A percentile compares a stretch with the other conserved stretches of the same genome.
phyloP scores from a whole-genome alignment of 2,329 filamentous ascomycete species.

The Aspergillus quadrilineatus region DNA sequence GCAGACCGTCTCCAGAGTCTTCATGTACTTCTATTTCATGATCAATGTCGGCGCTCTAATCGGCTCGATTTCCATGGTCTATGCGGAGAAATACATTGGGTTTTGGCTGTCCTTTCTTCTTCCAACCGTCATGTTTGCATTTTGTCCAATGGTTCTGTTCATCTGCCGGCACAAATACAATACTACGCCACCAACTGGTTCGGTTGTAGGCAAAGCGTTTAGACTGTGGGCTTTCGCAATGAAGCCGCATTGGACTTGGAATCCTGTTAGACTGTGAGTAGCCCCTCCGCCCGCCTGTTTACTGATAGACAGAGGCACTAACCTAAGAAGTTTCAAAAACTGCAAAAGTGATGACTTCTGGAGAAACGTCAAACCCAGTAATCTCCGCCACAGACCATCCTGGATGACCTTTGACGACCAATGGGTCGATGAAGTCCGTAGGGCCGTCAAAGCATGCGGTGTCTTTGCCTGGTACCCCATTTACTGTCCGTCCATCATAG shows the following conservation, averaged over 20 bases:
- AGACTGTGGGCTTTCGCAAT: conserved; percentile 60
- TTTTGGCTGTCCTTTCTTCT: conserved; percentile 63
- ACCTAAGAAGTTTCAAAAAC: conserved; percentile 19
- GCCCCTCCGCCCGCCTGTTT: neutral
- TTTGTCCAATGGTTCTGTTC: conserved; percentile 62
- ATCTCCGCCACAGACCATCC: conserved; percentile 18
- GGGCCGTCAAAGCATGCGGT: conserved; percentile 66
- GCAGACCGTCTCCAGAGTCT: conserved; percentile 67
- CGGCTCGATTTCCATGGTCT: conserved; percentile 66
- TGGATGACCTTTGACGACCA: conserved; percentile 75
- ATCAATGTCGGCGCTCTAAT: conserved; percentile 66
- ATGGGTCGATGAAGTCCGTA: conserved; percentile 74
- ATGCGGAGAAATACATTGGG: conserved; percentile 72
- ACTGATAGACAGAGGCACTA: neutral
- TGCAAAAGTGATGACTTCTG: conserved; percentile 23
- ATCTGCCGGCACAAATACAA: conserved; percentile 63
- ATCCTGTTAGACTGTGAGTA: conserved; percentile 49
- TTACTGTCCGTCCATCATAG: conserved; percentile 35
- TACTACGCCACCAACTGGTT: conserved; percentile 67
- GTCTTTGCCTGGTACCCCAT: conserved; percentile 62
- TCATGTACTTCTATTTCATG: conserved; percentile 69
- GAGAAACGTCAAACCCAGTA: conserved; percentile 25
- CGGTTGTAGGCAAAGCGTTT: conserved; percentile 67
- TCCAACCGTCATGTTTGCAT: conserved; percentile 64
- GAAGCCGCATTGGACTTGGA: conserved; percentile 63